These are phyloP conservation scores for Podospora bellae-mahoneyi DNA, from an alignment of 495 filamentous ascomycete genomes.

Conservation along the genomic window DNA sequence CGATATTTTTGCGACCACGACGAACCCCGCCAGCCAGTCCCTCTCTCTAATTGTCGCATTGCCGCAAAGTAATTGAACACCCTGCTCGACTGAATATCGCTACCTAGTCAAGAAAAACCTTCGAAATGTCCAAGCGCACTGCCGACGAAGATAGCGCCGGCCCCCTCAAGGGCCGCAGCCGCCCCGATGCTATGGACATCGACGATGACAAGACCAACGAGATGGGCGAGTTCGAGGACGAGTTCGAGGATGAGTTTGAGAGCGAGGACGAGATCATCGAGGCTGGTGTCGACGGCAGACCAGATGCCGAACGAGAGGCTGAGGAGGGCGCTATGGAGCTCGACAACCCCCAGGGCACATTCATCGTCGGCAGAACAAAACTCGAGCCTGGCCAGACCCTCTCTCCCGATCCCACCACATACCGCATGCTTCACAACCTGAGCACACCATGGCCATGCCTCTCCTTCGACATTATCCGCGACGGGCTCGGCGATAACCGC, in stretches of 20 bases:
- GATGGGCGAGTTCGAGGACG: conserved; percentile 89
- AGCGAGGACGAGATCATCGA: conserved; percentile 95
- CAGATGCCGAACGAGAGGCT: conserved; percentile 87
- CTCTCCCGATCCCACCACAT: conserved; percentile 82
- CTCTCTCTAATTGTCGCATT: not conserved
- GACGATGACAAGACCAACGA: conserved; percentile 56
- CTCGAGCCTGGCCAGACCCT: conserved; percentile 85
- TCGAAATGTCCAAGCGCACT: conserved; percentile 69
- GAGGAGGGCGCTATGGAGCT: conserved; percentile 83
- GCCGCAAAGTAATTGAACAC: not conserved
- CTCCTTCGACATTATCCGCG: conserved; percentile 87
- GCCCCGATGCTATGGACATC: conserved; percentile 55
- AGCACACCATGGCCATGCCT: conserved; percentile 94
- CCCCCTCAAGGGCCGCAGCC: conserved; percentile 66
- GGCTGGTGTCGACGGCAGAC: conserved; percentile 87
- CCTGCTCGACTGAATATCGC: not conserved
- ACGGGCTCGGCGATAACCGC: conserved; percentile 83
- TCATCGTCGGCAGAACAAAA: conserved; percentile 87
- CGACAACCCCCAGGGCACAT: conserved; percentile 70
- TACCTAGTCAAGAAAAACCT: not conserved
- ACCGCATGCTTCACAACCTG: conserved; percentile 92
- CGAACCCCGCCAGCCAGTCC: conserved; percentile 2
- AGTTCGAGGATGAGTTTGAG: conserved; percentile 95
- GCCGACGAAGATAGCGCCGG: conserved; percentile 53
- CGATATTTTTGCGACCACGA: conserved; percentile 14